A percentile compares a stretch with the other conserved stretches of the same genome.
Conservation (phyloP, 768 basidiomycete genomes). For the Cantharellus cinnabarinus region DNA sequence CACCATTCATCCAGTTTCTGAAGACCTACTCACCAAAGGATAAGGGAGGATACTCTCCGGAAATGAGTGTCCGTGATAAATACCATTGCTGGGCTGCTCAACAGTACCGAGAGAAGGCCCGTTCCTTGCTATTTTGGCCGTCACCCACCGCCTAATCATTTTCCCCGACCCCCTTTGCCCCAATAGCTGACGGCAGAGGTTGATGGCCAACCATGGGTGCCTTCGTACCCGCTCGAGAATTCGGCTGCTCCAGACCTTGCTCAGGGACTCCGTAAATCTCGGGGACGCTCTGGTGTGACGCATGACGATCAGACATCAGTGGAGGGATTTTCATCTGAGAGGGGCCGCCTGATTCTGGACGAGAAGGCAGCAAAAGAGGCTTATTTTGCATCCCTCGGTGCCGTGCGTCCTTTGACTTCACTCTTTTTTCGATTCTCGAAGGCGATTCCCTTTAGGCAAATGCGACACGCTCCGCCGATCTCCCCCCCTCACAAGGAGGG, state of each 20-base stretch:
- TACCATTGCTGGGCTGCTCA: conserved; percentile 90
- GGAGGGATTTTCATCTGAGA: too few species aligned
- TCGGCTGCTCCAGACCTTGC: conserved; percentile 50
- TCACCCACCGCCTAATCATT: background rate
- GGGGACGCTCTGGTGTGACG: conserved; percentile 17
- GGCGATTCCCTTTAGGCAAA: conserved; percentile 26
- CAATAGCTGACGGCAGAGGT: conserved; percentile 55
- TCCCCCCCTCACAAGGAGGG: conserved; percentile 88
- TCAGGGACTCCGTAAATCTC: conserved; percentile 74
- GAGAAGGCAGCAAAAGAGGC: conserved; percentile 69
- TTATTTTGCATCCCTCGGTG: conserved; percentile 71
- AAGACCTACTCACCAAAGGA: conserved; percentile 42
- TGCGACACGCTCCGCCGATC: conserved; percentile 47
- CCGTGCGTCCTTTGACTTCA: conserved; percentile 10
- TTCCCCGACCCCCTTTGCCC: conserved; percentile 1
- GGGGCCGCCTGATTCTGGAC: conserved; percentile 11
- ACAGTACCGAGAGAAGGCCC: conserved; percentile 86
- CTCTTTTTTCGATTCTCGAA: background rate
- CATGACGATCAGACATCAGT: too few species aligned
- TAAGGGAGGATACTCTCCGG: conserved; percentile 47
- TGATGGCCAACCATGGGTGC: conserved; percentile 60
- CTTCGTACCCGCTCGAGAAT: conserved; percentile 39
- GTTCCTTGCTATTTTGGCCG: conserved; percentile 6
- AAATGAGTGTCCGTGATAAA: conserved; percentile 43
- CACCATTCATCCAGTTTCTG: conserved; percentile 61